These are phyloP conservation scores for Macadamia tetraphylla DNA, from an alignment of 164 flowering plant species.

Conservation along the genomic window DNA sequence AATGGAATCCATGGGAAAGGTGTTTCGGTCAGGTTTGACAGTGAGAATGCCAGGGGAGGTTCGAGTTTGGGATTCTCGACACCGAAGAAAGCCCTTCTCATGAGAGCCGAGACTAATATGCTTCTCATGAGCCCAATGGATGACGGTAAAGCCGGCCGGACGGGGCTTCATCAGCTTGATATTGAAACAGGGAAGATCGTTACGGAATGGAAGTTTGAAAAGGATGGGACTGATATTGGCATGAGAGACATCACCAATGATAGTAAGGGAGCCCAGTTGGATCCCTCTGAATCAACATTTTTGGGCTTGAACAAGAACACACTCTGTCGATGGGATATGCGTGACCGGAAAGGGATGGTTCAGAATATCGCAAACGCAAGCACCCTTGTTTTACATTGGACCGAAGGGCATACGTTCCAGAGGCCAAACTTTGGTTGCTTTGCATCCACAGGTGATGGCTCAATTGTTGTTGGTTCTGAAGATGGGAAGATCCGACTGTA, in stretches of 20 bases:
- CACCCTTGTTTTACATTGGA: constrained; percentile 82
- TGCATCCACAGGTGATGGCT: constrained; percentile 96
- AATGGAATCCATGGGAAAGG: constrained; percentile 97
- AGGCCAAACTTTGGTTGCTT: constrained; percentile 89
- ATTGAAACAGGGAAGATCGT: constrained; percentile 90
- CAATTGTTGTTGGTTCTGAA: constrained; percentile 90
- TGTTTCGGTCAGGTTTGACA: constrained; percentile 57
- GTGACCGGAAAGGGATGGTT: constrained; percentile 82
- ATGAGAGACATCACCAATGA: constrained; percentile 91
- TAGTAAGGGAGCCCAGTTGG: constrained; percentile 78
- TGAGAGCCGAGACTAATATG: constrained; percentile 93
- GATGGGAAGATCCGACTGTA: constrained; percentile 97
- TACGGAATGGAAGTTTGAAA: constrained; percentile 79
- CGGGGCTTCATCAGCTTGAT: constrained; percentile 79
- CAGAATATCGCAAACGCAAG: constrained; percentile 49
- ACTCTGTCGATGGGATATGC: constrained; percentile 97
- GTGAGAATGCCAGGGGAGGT: constrained; percentile 19
- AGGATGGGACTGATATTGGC: constrained; percentile 74
- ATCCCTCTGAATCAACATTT: constrained; percentile 91
- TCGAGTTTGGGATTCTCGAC: constrained; percentile 33
- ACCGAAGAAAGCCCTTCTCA: constrained; percentile 72
- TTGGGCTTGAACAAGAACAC: constrained; percentile 89
- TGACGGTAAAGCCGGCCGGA: constrained; percentile 55
- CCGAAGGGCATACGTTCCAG: constrained; percentile 90
- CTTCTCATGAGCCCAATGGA: constrained; percentile 70